phyloP scores from a whole-genome alignment of 1,284 basidiomycete species.

The Porogramme epimiltina region DNA sequence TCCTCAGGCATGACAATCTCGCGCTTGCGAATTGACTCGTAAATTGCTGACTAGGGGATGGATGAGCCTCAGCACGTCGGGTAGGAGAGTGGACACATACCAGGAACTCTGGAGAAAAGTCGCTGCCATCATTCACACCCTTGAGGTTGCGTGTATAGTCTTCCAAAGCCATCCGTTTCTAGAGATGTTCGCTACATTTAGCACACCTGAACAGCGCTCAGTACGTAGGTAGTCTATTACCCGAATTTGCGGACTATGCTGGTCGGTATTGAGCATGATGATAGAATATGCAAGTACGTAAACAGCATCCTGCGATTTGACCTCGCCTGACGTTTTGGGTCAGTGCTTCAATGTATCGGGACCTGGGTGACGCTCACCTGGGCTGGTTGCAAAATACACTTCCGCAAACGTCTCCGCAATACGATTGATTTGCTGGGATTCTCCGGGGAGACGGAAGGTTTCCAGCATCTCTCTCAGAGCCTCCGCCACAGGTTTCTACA shows the following conservation, averaged over 20 bases:
- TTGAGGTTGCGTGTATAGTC: conserved; percentile 93
- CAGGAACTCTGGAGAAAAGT: conserved; percentile 88
- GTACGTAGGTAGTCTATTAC: too few species aligned
- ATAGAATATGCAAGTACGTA: conserved; percentile 96
- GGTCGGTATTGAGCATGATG: conserved; percentile 98
- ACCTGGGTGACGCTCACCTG: conserved; percentile 49
- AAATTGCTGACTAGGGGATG: conserved; percentile 73
- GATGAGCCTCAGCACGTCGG: background rate
- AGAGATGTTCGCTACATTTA: background rate
- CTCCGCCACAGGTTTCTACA: conserved; percentile 90
- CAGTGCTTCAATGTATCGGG: background rate
- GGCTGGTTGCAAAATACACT: conserved; percentile 84
- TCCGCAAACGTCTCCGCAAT: conserved; percentile 97
- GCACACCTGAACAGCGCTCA: too few species aligned
- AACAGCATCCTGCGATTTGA: conserved; percentile 90
- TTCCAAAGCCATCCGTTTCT: conserved; percentile 97
- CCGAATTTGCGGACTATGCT: conserved; percentile 94
- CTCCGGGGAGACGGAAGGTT: conserved; percentile 93
- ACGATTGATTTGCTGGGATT: conserved; percentile 91
- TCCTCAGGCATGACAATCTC: conserved; percentile 99
- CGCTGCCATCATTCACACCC: conserved; percentile 86
- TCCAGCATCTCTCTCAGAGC: conserved; percentile 95
- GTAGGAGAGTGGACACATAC: conserved; percentile 45
- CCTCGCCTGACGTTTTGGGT: conserved; percentile 60
- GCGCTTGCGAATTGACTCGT: conserved; percentile 90